These are phyloP conservation scores for Globisporangium spinosum DNA, from an alignment of 352 stramenopile species.

Conservation along the genomic window DNA sequence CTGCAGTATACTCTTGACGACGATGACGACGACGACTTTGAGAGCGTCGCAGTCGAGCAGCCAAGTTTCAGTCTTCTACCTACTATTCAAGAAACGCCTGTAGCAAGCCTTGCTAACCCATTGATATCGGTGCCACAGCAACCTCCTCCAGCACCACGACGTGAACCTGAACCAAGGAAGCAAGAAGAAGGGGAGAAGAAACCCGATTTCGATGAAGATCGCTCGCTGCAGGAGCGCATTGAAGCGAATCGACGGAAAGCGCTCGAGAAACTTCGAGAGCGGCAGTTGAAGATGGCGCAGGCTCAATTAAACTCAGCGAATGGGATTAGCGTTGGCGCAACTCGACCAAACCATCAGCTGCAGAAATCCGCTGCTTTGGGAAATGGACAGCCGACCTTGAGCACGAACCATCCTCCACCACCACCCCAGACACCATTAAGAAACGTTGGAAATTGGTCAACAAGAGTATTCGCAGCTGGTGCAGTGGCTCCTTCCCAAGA, in stretches of 20 bases:
- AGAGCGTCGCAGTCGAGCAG: neutral
- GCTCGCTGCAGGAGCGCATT: slow-evolving; percentile 42
- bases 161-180: neutral
- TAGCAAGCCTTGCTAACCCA: neutral
- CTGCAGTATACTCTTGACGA: slow-evolving; percentile 5
- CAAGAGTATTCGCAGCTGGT: neutral
- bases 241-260: slow-evolving; percentile 65
- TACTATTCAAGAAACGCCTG: neutral
- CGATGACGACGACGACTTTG: slow-evolving; percentile 17
- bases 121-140: neutral
- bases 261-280: slow-evolving; percentile 51
- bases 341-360: neutral
- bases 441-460: neutral
- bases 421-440: neutral
- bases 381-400: neutral
- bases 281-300: slow-evolving; percentile 24
- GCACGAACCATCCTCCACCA: neutral
- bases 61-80: slow-evolving; percentile 16
- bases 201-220: slow-evolving; percentile 11
- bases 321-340: neutral
- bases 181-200: neutral
- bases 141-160: neutral
- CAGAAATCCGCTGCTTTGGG: neutral
- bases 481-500: slow-evolving; percentile 2
- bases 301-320: neutral